Base-by-base conservation (phyloP, 1,139 yeast genomes). In the Casaregolazyma lundiana region DNA sequence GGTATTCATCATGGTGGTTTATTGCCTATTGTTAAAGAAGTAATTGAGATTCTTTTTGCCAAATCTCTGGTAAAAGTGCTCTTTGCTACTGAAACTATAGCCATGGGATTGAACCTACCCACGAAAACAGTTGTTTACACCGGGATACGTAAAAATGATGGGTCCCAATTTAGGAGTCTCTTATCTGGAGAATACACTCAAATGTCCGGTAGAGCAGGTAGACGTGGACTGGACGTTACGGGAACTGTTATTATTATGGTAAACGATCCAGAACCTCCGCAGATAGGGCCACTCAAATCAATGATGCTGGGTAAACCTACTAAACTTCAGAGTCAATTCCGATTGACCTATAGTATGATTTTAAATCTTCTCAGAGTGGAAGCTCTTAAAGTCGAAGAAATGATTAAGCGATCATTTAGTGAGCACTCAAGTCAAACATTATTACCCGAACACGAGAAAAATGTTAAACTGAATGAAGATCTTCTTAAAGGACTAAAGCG, bases 131-230 rank as follows among this genome's bases (percentile, higher is more conserved):
- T 92, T 38, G 92, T 92, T 1, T 92, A 92, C 64, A 78, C 90
- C 50, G 86, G 84, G 41, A 71, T 83, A 43, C 72, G 94, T 58
- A 92, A 92, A 60, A 96, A 89, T 63, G 98, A 92, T 63, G 97
- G 97, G 37, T 76, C 81, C 41, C 77, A 77, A 0, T 82, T 87
- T 66, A 77, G 99, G 64, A 78, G 83, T 60, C 71, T 92, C 51
- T 72, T 84, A 8, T 96, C 98, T 0, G 98, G 98, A 40, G 98
- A 92, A 64, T 92, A 90, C 64, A 94, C 97, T 1, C 98, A 92
- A 68, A 92, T 94, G 98, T 90, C 97, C 0, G 98, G 98, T 45
- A 79, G 98, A 67, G 98, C 98, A 1, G 98, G 98, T 54, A 81
- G 98, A 69, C 82, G 98, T 74, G 98, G 98, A 39, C 71, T 92